phyloP scores from a whole-genome alignment of 139 green algal genomes.

The Tetradesmus obliquus region DNA sequence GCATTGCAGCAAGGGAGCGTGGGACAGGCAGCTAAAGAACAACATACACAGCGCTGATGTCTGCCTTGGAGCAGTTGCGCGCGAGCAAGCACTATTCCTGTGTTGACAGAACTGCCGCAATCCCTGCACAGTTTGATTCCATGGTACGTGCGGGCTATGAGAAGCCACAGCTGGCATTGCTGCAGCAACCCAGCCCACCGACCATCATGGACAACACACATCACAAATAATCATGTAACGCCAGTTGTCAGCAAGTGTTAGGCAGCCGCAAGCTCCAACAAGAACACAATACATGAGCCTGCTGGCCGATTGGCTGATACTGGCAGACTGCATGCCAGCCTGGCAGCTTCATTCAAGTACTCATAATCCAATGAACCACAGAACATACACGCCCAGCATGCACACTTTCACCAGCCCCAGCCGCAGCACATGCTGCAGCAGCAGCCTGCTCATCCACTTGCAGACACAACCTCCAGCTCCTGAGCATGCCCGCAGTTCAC shows the following conservation, averaged over 20 bases:
- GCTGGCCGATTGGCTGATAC: neutral
- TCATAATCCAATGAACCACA: neutral
- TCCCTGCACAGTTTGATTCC: too few species aligned
- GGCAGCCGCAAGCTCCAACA: neutral
- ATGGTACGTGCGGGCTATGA: too few species aligned
- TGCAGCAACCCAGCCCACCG: neutral
- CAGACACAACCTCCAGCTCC: conserved; percentile 35
- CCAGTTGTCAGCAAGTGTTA: neutral
- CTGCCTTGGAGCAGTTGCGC: neutral
- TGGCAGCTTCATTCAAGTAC: neutral
- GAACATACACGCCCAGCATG: neutral
- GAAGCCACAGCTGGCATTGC: neutral
- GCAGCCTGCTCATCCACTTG: neutral
- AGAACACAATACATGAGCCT: neutral
- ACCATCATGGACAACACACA: neutral
- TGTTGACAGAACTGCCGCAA: too few species aligned
- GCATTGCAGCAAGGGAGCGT: neutral
- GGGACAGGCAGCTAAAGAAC: neutral
- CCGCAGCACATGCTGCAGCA: neutral
- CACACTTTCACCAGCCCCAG: neutral
- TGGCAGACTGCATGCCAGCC: neutral
- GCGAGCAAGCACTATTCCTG: too few species aligned
- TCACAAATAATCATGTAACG: neutral
- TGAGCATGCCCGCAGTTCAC: conserved; percentile 26
- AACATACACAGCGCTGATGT: neutral